Base-by-base conservation (phyloP, 139 green algal genomes). In the Coccomyxa sp. region DNA sequence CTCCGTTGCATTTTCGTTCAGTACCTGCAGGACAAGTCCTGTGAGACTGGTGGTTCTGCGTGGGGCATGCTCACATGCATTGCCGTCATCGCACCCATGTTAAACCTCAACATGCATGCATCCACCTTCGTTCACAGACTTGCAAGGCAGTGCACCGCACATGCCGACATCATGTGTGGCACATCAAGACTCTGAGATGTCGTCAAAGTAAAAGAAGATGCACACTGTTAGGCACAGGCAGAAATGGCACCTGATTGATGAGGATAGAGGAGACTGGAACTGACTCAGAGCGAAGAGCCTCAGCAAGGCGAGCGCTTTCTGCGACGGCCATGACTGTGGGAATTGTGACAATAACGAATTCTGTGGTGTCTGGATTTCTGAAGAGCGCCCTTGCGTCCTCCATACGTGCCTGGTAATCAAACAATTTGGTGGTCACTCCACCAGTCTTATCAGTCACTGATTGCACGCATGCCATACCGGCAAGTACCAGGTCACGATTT, bases 291-390 rank as follows among this genome's bases (percentile, higher is more conserved):
- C 82, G 78, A 67, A 93, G 83, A 21, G 88, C 81, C 57, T 81
- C 59, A 32, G 94, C 91, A 66, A 99, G 91, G 4, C 96, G 90
- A 14, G 86, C 88, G 83, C 90, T 96, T 89, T 99, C 97, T 25
- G 90, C 91, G 0, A 94, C 91, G 11, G 96, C 96, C 96, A 99
- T 99, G 74, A 96, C 88, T 16, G 97, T 99, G 32, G 97, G 97
- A 76, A 99, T 99, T 79, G 94, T 98, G 10, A 99, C 97, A 38
- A 99, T 96, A 7, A 99, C 88, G 85, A 99, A 99, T 85, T 98
- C 91, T 15, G 94, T 98, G 18, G 89, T 91, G 21, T 91, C 71
- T 30, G 84, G 32, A 83, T 99, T 93, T 28, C 94, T 90, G 89
- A 99, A 99, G 68, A 99, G 88, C 30, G 90, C 83, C 45, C 91